These are phyloP conservation scores for Beauveria caledonica DNA, from an alignment of 2,329 filamentous ascomycete species.

Conservation along the genomic window DNA sequence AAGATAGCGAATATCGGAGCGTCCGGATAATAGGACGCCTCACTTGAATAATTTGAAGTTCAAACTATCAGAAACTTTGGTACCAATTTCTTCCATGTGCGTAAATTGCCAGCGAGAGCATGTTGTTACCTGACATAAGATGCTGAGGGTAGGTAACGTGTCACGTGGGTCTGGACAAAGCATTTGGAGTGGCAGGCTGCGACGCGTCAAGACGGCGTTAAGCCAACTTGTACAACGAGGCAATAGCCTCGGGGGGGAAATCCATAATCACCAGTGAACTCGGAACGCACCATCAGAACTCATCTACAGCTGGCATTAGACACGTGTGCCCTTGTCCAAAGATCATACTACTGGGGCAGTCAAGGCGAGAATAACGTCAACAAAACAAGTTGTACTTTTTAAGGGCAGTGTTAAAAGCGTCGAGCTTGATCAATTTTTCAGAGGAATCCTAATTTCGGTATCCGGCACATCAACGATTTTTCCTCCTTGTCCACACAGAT, in stretches of 20 bases:
- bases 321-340: background rate
- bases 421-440: background rate
- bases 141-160: background rate
- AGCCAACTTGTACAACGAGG: background rate
- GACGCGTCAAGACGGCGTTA: background rate
- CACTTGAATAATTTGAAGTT: slow-evolving; percentile 13
- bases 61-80: background rate
- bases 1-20: slow-evolving; percentile 11
- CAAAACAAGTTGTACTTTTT: background rate
- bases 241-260: no score
- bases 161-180: background rate
- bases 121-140: background rate
- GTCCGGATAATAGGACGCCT: slow-evolving; percentile 6
- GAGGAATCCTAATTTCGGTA: background rate
- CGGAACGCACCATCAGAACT: no score
- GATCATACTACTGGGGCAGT: background rate
- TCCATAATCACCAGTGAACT: no score
- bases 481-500: background rate
- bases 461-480: background rate
- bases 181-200: background rate
- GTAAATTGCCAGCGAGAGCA: background rate
- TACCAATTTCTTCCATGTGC: background rate
- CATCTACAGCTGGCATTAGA: background rate
- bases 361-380: background rate
- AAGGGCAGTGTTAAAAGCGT: background rate